Evolutionary conservation across 1,284 basidiomycete genomes (phyloP), one percentile per base, ranked within the genome.

Genomic region (Malassezia cuniculi): DNA sequence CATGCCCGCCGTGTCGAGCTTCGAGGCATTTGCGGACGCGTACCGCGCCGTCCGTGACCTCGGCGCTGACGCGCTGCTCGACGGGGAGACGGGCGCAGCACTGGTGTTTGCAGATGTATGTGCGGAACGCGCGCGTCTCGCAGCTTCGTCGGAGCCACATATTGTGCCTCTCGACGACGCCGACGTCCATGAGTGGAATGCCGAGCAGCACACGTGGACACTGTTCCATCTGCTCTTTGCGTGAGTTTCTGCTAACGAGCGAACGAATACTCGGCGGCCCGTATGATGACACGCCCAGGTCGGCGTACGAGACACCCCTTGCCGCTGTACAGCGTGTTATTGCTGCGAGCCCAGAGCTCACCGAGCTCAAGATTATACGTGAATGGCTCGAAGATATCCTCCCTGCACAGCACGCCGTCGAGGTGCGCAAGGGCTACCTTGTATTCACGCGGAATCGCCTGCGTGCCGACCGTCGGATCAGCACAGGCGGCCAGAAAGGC

Each of bases 371-470:
- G 28, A 57, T 64, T 36, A 50, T 65, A 9, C 55, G 61, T 33
- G 57, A 64, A 27, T 66, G 61, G 61, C 50, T 66, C 14, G 55
- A 57, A 35, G 55, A 57, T n/a, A 45, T 54, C 12, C 48, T 58
- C 1, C 50, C 48, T 5, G 50, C 54, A 4, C 44, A 36, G 17
- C 55, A 61, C 29, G 39, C 54, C 12, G 55, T 63, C 15, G 63
- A 66, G 30, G 57, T 63, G 6, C 54, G 63, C 36, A 65, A 66
- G 27, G 63, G 63, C 20, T 66, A 66, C 32, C 47, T 54, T 22
- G 53, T 60, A 8, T 65, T 63, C 36, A 66, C 59, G 26, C 62
- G 60, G 44, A 63, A 61, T 25, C 44, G 50, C 7, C 41, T 65
- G 8, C 48, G 60, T 7, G 54, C 55, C 8, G 56, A 61, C 21